Percentiles rank a stretch among this genome's conserved stretches.
phyloP scores from a whole-genome alignment of 495 filamentous ascomycete genomes.

The Talaromyces adpressus region DNA sequence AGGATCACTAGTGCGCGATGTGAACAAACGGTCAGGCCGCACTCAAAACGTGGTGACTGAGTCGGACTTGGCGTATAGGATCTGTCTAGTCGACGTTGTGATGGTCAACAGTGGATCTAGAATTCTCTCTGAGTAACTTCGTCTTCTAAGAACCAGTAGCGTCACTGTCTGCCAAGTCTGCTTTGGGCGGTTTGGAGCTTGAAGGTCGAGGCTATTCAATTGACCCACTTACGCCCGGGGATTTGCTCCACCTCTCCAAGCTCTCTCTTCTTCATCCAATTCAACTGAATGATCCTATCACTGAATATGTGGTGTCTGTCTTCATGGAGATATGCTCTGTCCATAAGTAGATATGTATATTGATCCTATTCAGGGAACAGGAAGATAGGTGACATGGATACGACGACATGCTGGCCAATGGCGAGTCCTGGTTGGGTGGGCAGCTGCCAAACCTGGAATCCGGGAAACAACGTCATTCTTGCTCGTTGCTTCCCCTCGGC shows the following conservation, averaged over 20 bases:
- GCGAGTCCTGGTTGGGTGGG: slow-evolving; percentile 2
- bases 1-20: background rate
- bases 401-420: background rate
- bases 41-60: background rate
- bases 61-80: background rate
- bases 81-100: background rate
- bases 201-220: background rate
- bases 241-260: background rate
- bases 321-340: background rate
- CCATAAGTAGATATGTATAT: background rate
- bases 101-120: background rate
- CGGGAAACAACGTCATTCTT: slow-evolving; percentile 4
- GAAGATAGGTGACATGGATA: background rate
- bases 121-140: background rate
- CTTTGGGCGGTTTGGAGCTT: background rate
- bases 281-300: too few relatives aligned
- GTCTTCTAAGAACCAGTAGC: too few relatives aligned
- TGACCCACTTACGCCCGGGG: background rate
- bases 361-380: background rate
- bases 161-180: background rate
- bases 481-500: background rate
- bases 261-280: background rate
- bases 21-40: background rate
- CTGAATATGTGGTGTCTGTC: background rate
- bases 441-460: slow-evolving; percentile 5